phyloP scores from a whole-genome alignment of 768 basidiomycete species.

The Panaeolus papilionaceus region DNA sequence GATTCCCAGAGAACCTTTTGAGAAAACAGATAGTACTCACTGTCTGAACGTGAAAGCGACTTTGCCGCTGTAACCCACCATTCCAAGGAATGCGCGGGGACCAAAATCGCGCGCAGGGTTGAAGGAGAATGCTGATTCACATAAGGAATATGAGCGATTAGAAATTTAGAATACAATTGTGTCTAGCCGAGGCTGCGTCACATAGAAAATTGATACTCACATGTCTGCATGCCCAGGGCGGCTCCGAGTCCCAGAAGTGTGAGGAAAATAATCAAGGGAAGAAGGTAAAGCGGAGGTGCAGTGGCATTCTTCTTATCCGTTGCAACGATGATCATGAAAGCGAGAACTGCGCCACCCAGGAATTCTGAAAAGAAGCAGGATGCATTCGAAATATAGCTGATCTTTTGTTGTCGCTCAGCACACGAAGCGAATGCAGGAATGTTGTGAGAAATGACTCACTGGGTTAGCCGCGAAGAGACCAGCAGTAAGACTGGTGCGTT shows the following conservation, averaged over 20 bases:
- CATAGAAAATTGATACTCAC: constrained; percentile 26
- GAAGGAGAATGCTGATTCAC: constrained; percentile 54
- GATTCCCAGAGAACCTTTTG: not conserved
- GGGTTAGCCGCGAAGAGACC: constrained; percentile 65
- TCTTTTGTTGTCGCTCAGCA: constrained; percentile 17
- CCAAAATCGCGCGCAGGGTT: constrained; percentile 80
- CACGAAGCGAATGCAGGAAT: not conserved
- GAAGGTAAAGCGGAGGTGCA: constrained; percentile 49
- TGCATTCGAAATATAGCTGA: constrained; percentile 43
- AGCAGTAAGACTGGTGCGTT: constrained; percentile 61
- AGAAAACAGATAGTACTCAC: constrained; percentile 34
- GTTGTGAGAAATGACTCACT: constrained; percentile 40
- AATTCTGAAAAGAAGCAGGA: constrained; percentile 58
- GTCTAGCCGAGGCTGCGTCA: constrained; percentile 18
- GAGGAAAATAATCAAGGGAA: constrained; percentile 63
- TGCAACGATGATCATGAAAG: constrained; percentile 58
- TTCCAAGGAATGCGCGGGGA: constrained; percentile 68
- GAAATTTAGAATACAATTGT: not conserved
- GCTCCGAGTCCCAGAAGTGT: constrained; percentile 61
- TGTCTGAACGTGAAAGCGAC: constrained; percentile 51
- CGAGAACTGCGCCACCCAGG: constrained; percentile 59
- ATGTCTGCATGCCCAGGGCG: constrained; percentile 67
- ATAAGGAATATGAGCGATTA: not conserved
- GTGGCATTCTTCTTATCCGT: constrained; percentile 59
- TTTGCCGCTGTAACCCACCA: constrained; percentile 68